Evolutionary conservation across 306 rosid genomes (phyloP), one percentile per base, ranked within the genome.

Genomic region (Astragalus membranaceus): DNA sequence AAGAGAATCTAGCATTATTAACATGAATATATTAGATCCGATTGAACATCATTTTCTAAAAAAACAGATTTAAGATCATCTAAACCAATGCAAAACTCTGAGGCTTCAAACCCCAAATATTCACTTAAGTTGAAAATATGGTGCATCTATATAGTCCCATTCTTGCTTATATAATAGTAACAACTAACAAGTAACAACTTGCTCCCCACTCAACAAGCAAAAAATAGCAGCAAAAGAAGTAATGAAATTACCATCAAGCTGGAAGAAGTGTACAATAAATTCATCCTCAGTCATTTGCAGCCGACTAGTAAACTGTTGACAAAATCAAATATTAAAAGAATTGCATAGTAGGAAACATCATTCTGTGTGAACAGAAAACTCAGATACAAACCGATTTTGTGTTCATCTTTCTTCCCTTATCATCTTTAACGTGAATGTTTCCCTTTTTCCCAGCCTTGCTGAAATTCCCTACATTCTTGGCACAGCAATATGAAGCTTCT

Each of bases 241-340:
- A 80, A 90, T 88, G 89, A 65, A 54, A 59, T 81, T 88, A 94
- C 98, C 98, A 75, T 94, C 97, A 77, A 94, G 82, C 75, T 84
- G 93, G 78, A 74, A 94, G 82, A 87, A 94, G 76, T 94, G 88
- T 55, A 80, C 15, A 51, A 90, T 49, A 64, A 94, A 78, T 77
- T 94, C 98, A 77, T 90, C 97, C 73, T 94, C 96, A 0, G 88
- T 87, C 90, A 94, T 85, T 75, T 90, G 94, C 75, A 87, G 75
- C 79, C 96, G 91, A 84, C 95, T 87, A 26, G 85, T 12, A 78
- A 84, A 85, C 97, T 88, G 87, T 73, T 42, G 65, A 35, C 69
- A 78, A 44, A 55, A 62, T 17, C 13, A 84, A 74, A 51, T 49
- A 60, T 60, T 49, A 53, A 56, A 15, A 17, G 3, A 41, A 63